phyloP scores from a whole-genome alignment of 2,329 filamentous ascomycete genomes.

The Alternaria sp. region DNA sequence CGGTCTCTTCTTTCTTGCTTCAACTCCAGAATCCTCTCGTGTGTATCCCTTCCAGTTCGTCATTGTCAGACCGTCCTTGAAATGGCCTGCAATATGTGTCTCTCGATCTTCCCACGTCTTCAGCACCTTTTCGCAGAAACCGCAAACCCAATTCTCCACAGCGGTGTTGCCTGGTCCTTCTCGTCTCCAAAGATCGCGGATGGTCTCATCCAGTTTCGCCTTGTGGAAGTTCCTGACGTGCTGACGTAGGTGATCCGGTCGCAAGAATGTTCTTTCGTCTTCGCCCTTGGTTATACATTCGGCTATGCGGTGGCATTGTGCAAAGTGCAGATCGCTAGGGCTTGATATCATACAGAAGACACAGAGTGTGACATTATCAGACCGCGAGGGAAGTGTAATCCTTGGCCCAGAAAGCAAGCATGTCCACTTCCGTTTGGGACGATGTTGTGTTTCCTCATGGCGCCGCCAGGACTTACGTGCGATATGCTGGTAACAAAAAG shows the following conservation, averaged over 20 bases:
- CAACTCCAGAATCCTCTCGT: background rate
- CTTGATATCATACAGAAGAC: constrained; percentile 41
- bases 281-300: constrained; percentile 41
- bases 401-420: constrained; percentile 42
- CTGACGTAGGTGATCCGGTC: constrained; percentile 46
- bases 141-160: constrained; percentile 38
- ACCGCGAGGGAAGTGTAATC: constrained; percentile 19
- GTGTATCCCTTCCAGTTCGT: constrained; percentile 28
- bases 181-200: constrained; percentile 41
- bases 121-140: constrained; percentile 40
- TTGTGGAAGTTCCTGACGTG: constrained; percentile 47
- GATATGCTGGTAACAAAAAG: constrained; percentile 40
- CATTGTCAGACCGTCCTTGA: constrained; percentile 45
- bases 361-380: constrained; percentile 24
- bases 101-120: constrained; percentile 41
- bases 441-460: constrained; percentile 49
- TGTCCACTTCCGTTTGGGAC: constrained; percentile 45
- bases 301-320: constrained; percentile 35
- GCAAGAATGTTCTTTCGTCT: constrained; percentile 41
- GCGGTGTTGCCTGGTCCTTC: constrained; percentile 21
- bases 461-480: constrained; percentile 48
- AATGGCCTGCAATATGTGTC: constrained; percentile 44
- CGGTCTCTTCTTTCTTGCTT: constrained; percentile 8
- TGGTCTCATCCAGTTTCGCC: constrained; percentile 30
- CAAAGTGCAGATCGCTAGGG: constrained; percentile 43